Conservation (phyloP, 441 rosid species). For the Croton setiger region DNA sequence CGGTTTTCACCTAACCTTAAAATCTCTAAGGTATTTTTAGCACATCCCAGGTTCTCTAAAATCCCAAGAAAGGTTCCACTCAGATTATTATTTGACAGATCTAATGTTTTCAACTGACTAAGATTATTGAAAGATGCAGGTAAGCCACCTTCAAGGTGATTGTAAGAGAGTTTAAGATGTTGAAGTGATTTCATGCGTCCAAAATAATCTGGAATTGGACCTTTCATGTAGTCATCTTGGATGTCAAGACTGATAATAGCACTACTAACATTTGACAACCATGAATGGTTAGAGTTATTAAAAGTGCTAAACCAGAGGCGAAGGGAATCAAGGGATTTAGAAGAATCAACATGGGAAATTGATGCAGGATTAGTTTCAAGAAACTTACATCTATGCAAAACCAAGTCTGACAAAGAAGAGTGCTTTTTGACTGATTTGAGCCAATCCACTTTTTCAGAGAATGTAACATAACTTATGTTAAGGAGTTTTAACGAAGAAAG, state of each 20-base stretch:
- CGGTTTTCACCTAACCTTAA: not conserved
- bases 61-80: not conserved
- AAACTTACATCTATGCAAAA: conserved; percentile 3
- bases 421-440: conserved; percentile 12
- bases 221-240: conserved; percentile 2
- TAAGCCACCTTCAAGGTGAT: conserved; percentile 12
- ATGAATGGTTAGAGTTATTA: not conserved
- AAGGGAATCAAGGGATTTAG: conserved; percentile 13
- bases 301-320: conserved; percentile 3
- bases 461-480: not conserved
- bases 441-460: not conserved
- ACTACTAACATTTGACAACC: conserved; percentile 15
- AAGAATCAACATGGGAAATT: conserved; percentile 5
- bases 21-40: conserved; percentile 1
- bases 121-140: conserved; percentile 6
- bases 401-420: conserved; percentile 14
- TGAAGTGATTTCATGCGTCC: conserved; percentile 6
- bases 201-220: conserved; percentile 18
- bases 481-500: conserved; percentile 12
- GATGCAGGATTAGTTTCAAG: conserved; percentile 12
- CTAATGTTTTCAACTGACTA: conserved; percentile 3
- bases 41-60: not conserved
- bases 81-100: conserved; percentile 1
- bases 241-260: conserved; percentile 6
- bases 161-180: conserved; percentile 8